Percentiles rank a stretch among this genome's conserved stretches.
Evolutionary conservation across 2,329 filamentous ascomycete genomes (phyloP).

Genomic region (Aureobasidium lini): DNA sequence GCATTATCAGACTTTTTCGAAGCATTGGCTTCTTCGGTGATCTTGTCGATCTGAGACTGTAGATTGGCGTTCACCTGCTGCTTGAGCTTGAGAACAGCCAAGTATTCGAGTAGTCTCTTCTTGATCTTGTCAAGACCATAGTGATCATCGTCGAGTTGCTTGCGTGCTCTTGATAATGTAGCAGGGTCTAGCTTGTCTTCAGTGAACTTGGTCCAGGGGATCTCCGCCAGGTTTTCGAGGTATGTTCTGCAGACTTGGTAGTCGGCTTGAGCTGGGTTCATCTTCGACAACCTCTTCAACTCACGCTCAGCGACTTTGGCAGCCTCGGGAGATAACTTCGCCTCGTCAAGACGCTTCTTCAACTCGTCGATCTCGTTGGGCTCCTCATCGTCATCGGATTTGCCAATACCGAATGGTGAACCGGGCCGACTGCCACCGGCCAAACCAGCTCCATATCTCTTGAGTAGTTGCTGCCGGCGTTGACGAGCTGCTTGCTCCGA

Average conservation of each 20-base stretch:
- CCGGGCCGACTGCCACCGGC: constrained; percentile 21
- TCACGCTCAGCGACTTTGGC: constrained; percentile 87
- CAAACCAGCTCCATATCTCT: constrained; percentile 25
- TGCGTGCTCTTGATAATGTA: constrained; percentile 69
- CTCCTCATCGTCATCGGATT: constrained; percentile 65
- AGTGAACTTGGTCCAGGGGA: constrained; percentile 81
- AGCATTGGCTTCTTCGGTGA: constrained; percentile 36
- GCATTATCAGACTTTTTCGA: constrained; percentile 23
- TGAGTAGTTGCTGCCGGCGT: constrained; percentile 35
- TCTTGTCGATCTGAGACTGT: constrained; percentile 63
- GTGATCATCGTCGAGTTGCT: constrained; percentile 91
- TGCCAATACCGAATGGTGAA: constrained; percentile 31
- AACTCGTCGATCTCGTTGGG: constrained; percentile 85
- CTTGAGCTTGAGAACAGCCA: constrained; percentile 93
- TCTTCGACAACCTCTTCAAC: constrained; percentile 80
- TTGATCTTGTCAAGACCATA: constrained; percentile 96
- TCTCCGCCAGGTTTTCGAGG: constrained; percentile 85
- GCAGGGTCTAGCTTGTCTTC: constrained; percentile 78
- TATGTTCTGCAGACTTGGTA: constrained; percentile 92
- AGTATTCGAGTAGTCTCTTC: constrained; percentile 88
- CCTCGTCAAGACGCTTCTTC: constrained; percentile 76
- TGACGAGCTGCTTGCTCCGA: constrained; percentile 30
- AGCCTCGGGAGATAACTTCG: constrained; percentile 74
- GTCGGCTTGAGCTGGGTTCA: constrained; percentile 93
- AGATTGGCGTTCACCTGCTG: constrained; percentile 80